Base-by-base conservation (phyloP, 176 grass and related monocot species). In the Tuctoria greenei region DNA sequence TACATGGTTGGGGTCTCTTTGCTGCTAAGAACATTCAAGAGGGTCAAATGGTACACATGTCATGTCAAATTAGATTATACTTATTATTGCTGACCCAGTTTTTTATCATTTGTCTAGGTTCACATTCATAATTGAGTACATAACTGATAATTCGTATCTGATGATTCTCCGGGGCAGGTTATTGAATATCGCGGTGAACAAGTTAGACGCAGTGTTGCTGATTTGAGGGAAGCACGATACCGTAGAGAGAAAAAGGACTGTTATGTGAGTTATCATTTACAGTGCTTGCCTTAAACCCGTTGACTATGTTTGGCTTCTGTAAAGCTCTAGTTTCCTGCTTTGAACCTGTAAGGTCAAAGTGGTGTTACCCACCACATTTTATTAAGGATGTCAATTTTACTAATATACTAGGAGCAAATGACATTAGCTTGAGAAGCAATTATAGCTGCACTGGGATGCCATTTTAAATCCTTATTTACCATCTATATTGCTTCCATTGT, bases 1-100 rank as follows among this genome's bases (percentile, higher is more conserved):
- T 98, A 81, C 95, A 98, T 83, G 95, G 95, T 76, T 98, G 91
- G 95, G 95, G 95, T 12, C 89, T 98, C 18, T 98, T 98, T 77
- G 95, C 95, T 82, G 69, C 79, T 57, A 85, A 69, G 83, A 93
- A 88, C 79, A 92, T 98, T 86, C 91, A 98, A 67, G 89, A 87
- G 59, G 95, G 95, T 45, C 86, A 98, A 95, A 95, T 98, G 95
- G 95, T 98, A 82, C 66, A 72, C 23, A 82, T 26, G 43, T 62
- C 61, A 83, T 54, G 49, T 15, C n/a, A 21, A 23, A 47, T 34
- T 52, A 9, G 16, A 50, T 11, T 51, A 10, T 46, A 43, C 23
- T 1, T 36, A 34, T 49, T 50, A 64, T 74, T 35, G 0, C 31
- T 20, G 49, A 36, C 39, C 12, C 4, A 71, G 13, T 58, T 14